Conservation (phyloP, 2,329 filamentous ascomycete species). For the Fusarium redolens region DNA sequence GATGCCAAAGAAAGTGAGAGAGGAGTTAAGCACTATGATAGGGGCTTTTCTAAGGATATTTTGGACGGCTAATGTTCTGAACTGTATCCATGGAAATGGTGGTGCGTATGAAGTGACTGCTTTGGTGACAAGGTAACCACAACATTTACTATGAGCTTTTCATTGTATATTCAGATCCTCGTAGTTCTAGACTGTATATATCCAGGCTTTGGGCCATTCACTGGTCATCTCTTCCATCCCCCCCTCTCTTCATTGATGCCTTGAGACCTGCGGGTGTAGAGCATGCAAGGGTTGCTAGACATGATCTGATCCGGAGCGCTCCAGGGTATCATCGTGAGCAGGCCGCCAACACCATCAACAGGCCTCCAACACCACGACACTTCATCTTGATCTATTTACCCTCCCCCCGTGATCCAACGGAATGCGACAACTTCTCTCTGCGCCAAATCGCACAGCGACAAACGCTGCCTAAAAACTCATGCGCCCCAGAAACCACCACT, state of each 20-base stretch:
- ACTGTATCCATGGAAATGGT: fast-evolving
- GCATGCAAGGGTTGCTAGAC: background rate
- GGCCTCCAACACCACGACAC: background rate
- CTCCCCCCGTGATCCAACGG: background rate
- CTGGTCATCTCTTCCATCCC: background rate
- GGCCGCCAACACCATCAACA: background rate
- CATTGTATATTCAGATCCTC: too few species aligned
- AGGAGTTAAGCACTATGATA: fast-evolving
- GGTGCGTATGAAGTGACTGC: fast-evolving
- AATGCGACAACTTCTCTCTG: background rate
- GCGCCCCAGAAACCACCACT: background rate
- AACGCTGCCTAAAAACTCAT: background rate
- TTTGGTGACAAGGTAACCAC: fast-evolving
- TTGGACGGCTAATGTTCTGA: fast-evolving
- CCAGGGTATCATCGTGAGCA: background rate
- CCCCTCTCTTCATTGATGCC: background rate
- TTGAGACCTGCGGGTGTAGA: background rate
- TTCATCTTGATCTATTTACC: background rate
- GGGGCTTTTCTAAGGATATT: fast-evolving
- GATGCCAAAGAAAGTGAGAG: background rate
- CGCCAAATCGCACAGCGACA: background rate
- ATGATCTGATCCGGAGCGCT: background rate
- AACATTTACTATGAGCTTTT: fast-evolving
- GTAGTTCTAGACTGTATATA: too few species aligned
- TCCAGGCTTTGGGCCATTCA: too few species aligned